Base-by-base conservation (phyloP, 2,329 filamentous ascomycete species). In the Fusarium keratoplasticum region DNA sequence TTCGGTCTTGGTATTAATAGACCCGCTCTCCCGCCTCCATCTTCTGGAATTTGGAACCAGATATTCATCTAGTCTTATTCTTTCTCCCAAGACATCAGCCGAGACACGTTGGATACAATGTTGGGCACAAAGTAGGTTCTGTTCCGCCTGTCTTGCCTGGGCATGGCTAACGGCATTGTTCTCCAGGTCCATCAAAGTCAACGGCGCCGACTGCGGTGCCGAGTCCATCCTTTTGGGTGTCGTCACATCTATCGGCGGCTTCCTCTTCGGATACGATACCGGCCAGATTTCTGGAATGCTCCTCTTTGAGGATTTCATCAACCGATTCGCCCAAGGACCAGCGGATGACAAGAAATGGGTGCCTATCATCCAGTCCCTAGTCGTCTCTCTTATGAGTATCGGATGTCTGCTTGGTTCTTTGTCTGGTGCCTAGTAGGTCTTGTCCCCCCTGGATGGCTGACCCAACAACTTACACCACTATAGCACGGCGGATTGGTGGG, bases 221-320 rank as follows among this genome's bases (percentile, higher is more conserved):
- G 84, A 86, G 70, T 73, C 84, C 27, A 71, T 86, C 67, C 61
- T 86, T 31, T 75, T 90, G 31, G 88, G 87, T 52, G 81, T 86
- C 36, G 83, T 87, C 47, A 89, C 89, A 50, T 88, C 87, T 52
- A 86, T 91, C 44, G 89, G 89, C 69, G 90, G 89, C 57, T 90
- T 90, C 80, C 86, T 92, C 70, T 91, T 91, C 79, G 90, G 90
- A 57, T 91, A 91, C 74, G 90, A 91, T 73, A 91, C 89, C 11
- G 90, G 89, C 72, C 88, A 90, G 76, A 90, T 90, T 61, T 89
- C 87, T 8, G 83, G 82, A 44, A 85, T 88, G 77, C 80, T 88
- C 11, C 79, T 86, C 20, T 88, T 88, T 77, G 66, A 79, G 11
- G 88, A 91, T 79, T 91, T 90, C 78, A 84, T 85, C 31, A 61